Conservation (phyloP, 148 eudicot species). For the Arctostaphylos glauca region DNA sequence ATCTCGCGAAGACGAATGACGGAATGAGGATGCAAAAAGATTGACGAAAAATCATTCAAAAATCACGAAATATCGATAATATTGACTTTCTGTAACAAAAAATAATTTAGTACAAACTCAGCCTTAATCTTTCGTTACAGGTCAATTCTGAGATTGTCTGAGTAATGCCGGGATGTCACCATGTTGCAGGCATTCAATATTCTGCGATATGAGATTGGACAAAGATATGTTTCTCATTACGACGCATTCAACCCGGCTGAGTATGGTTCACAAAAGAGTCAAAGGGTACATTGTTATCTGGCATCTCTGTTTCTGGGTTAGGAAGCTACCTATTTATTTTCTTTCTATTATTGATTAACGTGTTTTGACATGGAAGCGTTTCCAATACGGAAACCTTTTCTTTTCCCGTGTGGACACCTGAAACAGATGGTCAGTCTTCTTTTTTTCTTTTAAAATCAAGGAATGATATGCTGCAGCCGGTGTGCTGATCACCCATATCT, state of each 20-base stretch:
- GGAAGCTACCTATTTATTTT: not conserved
- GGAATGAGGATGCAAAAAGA: no score
- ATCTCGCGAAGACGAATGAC: no score
- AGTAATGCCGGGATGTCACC: constrained; percentile 32
- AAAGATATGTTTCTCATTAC: constrained; percentile 68
- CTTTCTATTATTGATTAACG: not conserved
- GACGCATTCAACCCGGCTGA: constrained; percentile 74
- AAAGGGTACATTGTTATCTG: constrained; percentile 51
- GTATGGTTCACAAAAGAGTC: constrained; percentile 74
- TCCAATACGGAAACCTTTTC: not conserved
- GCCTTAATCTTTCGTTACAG: constrained; percentile 27
- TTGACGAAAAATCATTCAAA: no score
- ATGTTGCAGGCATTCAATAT: constrained; percentile 73
- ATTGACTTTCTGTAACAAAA: no score
- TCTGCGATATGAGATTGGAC: constrained; percentile 64
- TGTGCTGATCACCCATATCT: not conserved
- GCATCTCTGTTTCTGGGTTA: not conserved
- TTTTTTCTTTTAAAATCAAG: no score
- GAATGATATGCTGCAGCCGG: not conserved
- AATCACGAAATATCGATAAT: no score
- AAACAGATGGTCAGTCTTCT: not conserved
- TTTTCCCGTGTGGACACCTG: not conserved
- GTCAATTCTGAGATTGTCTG: constrained; percentile 30
- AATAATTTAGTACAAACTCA: no score
- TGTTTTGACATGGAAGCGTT: not conserved